Percentiles rank a stretch among this genome's conserved stretches.
Evolutionary conservation across 2,329 filamentous ascomycete genomes (phyloP).

Genomic region (Colletotrichum salicis): DNA sequence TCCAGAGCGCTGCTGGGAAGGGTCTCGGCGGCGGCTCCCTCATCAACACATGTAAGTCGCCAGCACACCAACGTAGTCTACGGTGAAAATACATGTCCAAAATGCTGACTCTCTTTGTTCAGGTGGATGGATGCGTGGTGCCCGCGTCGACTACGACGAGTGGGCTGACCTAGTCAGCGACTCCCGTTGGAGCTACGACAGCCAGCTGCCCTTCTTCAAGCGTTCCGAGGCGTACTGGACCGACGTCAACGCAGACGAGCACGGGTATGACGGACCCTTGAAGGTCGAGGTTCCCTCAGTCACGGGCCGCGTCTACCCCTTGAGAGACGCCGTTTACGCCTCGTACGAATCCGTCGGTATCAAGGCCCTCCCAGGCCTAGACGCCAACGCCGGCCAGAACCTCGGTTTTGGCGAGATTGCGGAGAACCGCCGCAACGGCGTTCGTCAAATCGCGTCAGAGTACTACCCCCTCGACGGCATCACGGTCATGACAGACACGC

Average conservation of each 20-base stretch:
- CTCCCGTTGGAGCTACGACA: slow-evolving; percentile 56
- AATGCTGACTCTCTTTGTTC: neutral
- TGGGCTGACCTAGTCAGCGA: slow-evolving; percentile 52
- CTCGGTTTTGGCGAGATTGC: slow-evolving; percentile 47
- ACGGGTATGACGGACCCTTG: slow-evolving; percentile 52
- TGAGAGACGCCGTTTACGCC: slow-evolving; percentile 46
- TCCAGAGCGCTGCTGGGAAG: slow-evolving; percentile 47
- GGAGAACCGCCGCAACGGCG: slow-evolving; percentile 41
- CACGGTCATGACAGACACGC: slow-evolving; percentile 40
- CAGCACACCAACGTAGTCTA: too few relatives aligned
- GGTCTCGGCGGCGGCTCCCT: slow-evolving; percentile 52
- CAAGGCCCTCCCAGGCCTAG: slow-evolving; percentile 38
- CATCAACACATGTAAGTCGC: slow-evolving; percentile 49
- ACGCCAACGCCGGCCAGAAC: slow-evolving; percentile 44
- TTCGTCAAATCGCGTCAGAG: slow-evolving; percentile 39
- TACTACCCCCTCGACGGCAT: slow-evolving; percentile 41
- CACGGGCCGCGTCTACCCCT: slow-evolving; percentile 49
- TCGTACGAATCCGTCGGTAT: slow-evolving; percentile 56
- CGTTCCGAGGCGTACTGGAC: slow-evolving; percentile 49
- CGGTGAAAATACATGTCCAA: neutral
- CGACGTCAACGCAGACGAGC: slow-evolving; percentile 45
- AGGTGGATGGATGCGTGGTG: slow-evolving; percentile 56
- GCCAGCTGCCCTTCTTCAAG: slow-evolving; percentile 57
- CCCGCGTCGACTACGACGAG: slow-evolving; percentile 55
- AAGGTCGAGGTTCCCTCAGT: slow-evolving; percentile 43